Evolutionary conservation across 129 eudicot genomes (phyloP).

Genomic region (Chrysanthemum lavandulifolium): DNA sequence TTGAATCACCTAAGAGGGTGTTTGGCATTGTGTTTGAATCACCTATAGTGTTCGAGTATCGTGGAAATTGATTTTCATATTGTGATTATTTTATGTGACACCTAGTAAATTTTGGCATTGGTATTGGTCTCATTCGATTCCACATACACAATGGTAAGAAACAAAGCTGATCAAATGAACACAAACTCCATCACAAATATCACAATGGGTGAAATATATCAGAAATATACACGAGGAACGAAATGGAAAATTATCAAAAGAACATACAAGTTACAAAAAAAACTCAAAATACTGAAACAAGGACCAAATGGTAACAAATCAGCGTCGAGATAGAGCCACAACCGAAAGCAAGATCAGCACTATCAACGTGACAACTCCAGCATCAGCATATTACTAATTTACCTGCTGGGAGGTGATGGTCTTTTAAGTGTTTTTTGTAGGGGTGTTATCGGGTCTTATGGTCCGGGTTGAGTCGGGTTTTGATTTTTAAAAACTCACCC

Average conservation of each 20-base stretch:
- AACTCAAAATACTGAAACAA: not conserved
- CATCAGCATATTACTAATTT: too few relatives aligned
- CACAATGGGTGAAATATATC: slow-evolving; percentile 5
- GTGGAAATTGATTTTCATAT: too few relatives aligned
- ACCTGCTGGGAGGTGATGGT: too few relatives aligned
- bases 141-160: not conserved
- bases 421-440: too few relatives aligned
- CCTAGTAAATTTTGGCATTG: not conserved
- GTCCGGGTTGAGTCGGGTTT: too few relatives aligned
- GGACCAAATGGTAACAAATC: slow-evolving; percentile 1
- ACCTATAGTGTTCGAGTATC: too few relatives aligned
- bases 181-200: slow-evolving; percentile 23
- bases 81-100: too few relatives aligned
- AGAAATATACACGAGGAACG: slow-evolving; percentile 12
- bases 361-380: too few relatives aligned
- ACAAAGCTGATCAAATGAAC: slow-evolving; percentile 7
- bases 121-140: not conserved
- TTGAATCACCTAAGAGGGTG: too few relatives aligned
- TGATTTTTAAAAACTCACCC: too few relatives aligned
- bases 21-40: too few relatives aligned
- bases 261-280: slow-evolving; percentile 13
- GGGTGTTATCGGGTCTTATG: too few relatives aligned
- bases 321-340: slow-evolving; percentile 60
- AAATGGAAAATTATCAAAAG: slow-evolving; percentile 9
- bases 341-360: slow-evolving; percentile 64